Conservation (phyloP, 1,284 basidiomycete species). For the Hymenochaete sp. region DNA sequence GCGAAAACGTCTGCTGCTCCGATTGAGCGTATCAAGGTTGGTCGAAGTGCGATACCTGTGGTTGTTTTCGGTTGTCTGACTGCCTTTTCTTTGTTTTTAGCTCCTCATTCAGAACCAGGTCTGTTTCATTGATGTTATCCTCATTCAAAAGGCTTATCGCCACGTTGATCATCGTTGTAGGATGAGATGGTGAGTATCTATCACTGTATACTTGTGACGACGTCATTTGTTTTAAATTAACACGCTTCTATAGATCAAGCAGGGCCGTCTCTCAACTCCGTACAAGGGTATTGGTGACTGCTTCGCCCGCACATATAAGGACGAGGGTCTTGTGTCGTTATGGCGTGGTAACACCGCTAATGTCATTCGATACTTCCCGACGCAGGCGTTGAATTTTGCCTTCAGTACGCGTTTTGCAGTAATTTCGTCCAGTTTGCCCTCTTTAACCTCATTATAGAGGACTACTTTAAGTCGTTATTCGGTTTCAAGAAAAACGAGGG, state of each 20-base stretch:
- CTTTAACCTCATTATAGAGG: slow-evolving; percentile 46
- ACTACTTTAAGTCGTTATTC: slow-evolving; percentile 94
- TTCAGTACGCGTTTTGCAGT: slow-evolving; percentile 59
- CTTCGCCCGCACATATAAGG: slow-evolving; percentile 77
- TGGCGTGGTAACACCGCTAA: slow-evolving; percentile 98
- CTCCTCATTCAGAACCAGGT: slow-evolving; percentile 93
- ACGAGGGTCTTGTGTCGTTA: slow-evolving; percentile 86
- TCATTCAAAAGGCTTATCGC: background rate
- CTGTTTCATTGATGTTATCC: background rate
- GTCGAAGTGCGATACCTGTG: slow-evolving; percentile 7
- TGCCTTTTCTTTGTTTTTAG: slow-evolving; percentile 26
- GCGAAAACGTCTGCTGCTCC: slow-evolving; percentile 97
- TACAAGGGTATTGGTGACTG: slow-evolving; percentile 94
- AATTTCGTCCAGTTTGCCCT: slow-evolving; percentile 23
- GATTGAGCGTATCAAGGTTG: slow-evolving; percentile 91
- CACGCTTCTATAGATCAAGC: slow-evolving; percentile 69
- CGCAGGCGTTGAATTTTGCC: slow-evolving; percentile 92
- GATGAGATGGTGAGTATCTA: slow-evolving; percentile 69
- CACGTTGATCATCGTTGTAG: slow-evolving; percentile 19
- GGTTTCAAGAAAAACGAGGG: slow-evolving; percentile 86
- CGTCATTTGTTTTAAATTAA: slow-evolving; percentile 22
- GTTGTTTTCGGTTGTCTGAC: background rate
- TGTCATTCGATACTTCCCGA: slow-evolving; percentile 97
- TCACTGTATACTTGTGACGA: slow-evolving; percentile 11
- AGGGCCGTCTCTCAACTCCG: slow-evolving; percentile 83